Evolutionary conservation across 306 rosid species (phyloP).

Genomic region (Begonia masoniana): DNA sequence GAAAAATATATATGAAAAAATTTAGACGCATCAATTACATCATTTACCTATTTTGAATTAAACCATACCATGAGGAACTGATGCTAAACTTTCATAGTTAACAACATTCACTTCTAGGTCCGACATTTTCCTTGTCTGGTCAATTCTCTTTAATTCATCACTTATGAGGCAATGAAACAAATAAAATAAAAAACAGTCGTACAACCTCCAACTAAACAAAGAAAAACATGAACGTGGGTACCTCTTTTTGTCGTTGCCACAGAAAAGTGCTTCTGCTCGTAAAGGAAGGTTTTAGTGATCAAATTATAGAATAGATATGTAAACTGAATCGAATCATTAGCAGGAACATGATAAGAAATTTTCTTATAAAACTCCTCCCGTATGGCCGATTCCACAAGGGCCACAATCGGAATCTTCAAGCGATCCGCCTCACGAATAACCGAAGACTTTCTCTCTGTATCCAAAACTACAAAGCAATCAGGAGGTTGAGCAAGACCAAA

Average conservation of each 20-base stretch:
- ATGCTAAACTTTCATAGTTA: too few species aligned
- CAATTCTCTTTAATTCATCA: constrained; percentile 20
- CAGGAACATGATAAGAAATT: constrained; percentile 76
- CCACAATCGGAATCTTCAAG: constrained; percentile 62
- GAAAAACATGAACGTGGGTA: neutral
- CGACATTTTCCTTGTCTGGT: constrained; percentile 25
- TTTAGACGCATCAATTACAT: too few species aligned
- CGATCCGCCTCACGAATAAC: constrained; percentile 53
- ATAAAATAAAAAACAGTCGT: constrained; percentile 1
- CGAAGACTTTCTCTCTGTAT: constrained; percentile 55
- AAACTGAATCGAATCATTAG: constrained; percentile 53
- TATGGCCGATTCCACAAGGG: constrained; percentile 54
- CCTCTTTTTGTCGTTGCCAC: constrained; percentile 14
- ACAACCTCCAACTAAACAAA: neutral
- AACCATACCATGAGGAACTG: too few species aligned
- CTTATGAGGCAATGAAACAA: constrained; percentile 10
- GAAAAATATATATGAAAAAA: too few species aligned
- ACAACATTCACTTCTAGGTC: too few species aligned
- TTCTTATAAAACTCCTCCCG: constrained; percentile 34
- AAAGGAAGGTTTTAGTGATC: constrained; percentile 62
- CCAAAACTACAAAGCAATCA: too few species aligned
- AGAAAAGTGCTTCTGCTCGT: constrained; percentile 19
- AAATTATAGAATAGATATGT: constrained; percentile 66
- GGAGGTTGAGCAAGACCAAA: too few species aligned
- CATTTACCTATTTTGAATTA: too few species aligned